Evolutionary conservation across 306 rosid species (phyloP).

Genomic region (Senna siamea): DNA sequence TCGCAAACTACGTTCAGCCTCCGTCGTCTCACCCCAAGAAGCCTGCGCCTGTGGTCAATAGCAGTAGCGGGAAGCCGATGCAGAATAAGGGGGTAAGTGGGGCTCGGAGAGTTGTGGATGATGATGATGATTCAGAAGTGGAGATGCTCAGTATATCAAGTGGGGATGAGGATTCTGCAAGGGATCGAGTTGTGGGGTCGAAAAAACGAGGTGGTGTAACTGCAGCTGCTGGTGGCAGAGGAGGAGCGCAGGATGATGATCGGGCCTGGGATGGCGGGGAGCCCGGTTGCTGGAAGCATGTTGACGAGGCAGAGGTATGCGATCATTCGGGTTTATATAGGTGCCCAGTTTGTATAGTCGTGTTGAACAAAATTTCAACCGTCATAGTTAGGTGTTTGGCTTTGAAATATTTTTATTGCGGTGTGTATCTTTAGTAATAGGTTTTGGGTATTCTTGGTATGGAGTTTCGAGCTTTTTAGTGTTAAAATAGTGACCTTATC

Average conservation of each 20-base stretch:
- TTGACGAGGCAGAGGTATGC: constrained; percentile 85
- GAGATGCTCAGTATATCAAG: constrained; percentile 99
- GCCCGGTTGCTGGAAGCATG: constrained; percentile 88
- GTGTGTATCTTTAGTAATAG: neutral
- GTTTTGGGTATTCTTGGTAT: neutral
- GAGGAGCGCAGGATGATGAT: constrained; percentile 58
- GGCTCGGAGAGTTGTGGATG: constrained; percentile 56
- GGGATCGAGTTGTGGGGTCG: constrained; percentile 44
- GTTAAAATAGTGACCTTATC: neutral
- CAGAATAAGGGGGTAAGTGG: constrained; percentile 32
- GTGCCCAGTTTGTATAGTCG: neutral
- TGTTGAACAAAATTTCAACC: constrained; percentile 4
- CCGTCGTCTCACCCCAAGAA: constrained; percentile 56
- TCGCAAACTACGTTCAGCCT: constrained; percentile 88
- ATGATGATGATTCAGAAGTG: constrained; percentile 92
- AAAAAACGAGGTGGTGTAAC: constrained; percentile 43
- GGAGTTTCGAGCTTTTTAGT: neutral
- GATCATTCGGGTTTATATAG: constrained; percentile 13
- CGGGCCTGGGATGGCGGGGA: constrained; percentile 90
- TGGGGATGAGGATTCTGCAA: constrained; percentile 80
- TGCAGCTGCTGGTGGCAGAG: constrained; percentile 35
- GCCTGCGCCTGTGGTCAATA: constrained; percentile 29
- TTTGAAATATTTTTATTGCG: neutral
- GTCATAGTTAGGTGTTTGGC: no score
- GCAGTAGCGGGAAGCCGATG: constrained; percentile 11